Base-by-base conservation (phyloP, 352 stramenopile species). In the Phytophthora megakarya region DNA sequence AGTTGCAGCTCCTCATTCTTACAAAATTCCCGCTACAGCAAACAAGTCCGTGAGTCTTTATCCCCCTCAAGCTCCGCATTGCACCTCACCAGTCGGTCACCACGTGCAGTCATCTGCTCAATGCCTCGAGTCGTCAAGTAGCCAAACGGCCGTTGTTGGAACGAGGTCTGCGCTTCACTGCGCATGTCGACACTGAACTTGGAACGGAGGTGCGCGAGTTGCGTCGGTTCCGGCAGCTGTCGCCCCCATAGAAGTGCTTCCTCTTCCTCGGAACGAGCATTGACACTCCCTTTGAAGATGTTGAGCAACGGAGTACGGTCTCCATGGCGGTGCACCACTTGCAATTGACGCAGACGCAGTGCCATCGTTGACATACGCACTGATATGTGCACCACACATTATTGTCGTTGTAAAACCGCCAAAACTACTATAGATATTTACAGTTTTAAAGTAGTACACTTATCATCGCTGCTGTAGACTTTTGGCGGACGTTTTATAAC, bases 221-320 rank as follows among this genome's bases (percentile, higher is more conserved):
- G 59, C 44, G 55, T 54, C 15, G 70, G n/a, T 11, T 43, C 21
- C 35, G 81, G 84, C 45, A 95, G 67, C 47, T 80, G 67, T 12
- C 63, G 46, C 12, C 51, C 38, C 82, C 86, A 93, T 2, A 73
- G 69, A 46, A 63, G 49, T 12, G 54, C 62, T 60, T 90, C 86
- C 11, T 76, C 48, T 18, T 73, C 46, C 35, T 80, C 84, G 1
- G 51, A 39, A 6, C 61, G 71, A 2, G 60, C 32, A 48, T 50
- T 56, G 18, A 21, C 55, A 21, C 56, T 65, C n/a, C 63, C 74
- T 46, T 74, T 55, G 45, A 87, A 90, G 37, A 93, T 78, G 55
- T 95, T 95, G 42, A 70, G 59, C 53, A 95, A 70, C 35, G 86
- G 86, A 46, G 80, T 90, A 40, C 86, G 86, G 69, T 95, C 86